Evolutionary conservation across 768 basidiomycete genomes (phyloP), one percentile per base, ranked within the genome.

Genomic region (Lactarius indigo): DNA sequence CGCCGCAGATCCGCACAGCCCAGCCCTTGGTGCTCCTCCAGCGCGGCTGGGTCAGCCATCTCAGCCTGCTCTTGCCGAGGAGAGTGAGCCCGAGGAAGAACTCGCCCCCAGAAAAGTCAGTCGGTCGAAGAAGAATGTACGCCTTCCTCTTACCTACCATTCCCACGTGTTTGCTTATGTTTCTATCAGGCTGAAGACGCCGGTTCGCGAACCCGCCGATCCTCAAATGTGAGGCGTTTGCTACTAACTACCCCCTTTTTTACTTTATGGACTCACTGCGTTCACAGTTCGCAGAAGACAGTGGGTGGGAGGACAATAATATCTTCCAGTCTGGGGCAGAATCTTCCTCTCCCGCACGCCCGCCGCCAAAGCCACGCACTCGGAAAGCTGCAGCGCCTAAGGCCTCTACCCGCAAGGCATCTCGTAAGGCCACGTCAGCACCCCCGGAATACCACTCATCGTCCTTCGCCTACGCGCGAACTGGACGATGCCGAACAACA

Each of bases 261-360:
- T 47, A 17, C 30, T 5, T 30, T 44, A 30, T 54, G 39, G 44
- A 50, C 66, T 68, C 44, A 68, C 10, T 12, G 26, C 31, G 52
- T 23, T 66, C 61, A 31, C 42, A 80, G 78, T 26, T 73, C 65
- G 77, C 74, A 30, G 88, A 90, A 44, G 90, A 91, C 61, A 92
- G 91, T 71, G 91, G 90, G 39, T 94, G 92, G 91, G 92, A 94
- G 73, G 92, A 93, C 70, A 92, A 92, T 73, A 94, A 94, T 69
- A 85, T 92, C 33, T 94, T 94, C 75, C 92, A 94, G 73, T 92
- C 91, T 10, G 92, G 91, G n/a, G 88, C 89, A 5, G 92, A 94
- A 71, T 90, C 89, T n/a, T 91, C 91, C 8, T 92, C 91, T 17
- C 91, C 92, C 39, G 76, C 74, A 12, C 87, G 87, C 20, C 86